Conservation (phyloP, 2,329 filamentous ascomycete genomes). For the Zymoseptoria brevis region DNA sequence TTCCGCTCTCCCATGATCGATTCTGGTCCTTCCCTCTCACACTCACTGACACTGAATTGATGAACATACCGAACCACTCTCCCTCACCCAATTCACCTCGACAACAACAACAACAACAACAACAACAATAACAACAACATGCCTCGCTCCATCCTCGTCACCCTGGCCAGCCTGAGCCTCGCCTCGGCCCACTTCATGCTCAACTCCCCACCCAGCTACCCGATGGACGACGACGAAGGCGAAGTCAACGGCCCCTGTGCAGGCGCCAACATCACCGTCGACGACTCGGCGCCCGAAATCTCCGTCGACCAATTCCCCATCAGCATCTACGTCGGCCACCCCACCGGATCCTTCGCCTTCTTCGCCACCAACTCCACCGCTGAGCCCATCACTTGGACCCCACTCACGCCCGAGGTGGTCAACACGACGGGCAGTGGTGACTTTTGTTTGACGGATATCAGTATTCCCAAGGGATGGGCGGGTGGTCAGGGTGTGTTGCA, state of each 20-base stretch:
- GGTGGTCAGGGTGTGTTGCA: conserved; percentile 25
- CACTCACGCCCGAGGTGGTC: conserved; percentile 18
- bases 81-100: too few relatives aligned
- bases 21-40: neutral
- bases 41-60: too few relatives aligned
- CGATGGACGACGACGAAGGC: conserved; percentile 22
- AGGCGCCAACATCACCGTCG: conserved; percentile 18
- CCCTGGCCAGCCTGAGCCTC: conserved; percentile 22
- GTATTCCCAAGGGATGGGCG: conserved; percentile 20
- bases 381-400: conserved; percentile 25
- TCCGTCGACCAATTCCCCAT: conserved; percentile 25
- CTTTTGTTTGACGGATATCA: conserved; percentile 24
- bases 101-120: conserved; percentile 1
- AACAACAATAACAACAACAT: conserved; percentile 16
- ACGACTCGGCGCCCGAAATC: conserved; percentile 18
- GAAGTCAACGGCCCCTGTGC: conserved; percentile 24
- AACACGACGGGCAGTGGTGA: conserved; percentile 20
- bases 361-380: conserved; percentile 22
- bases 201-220: conserved; percentile 30
- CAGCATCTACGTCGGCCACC: conserved; percentile 23
- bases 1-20: too few relatives aligned
- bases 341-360: conserved; percentile 22
- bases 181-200: conserved; percentile 38
- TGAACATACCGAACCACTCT: neutral
- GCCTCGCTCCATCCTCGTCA: conserved; percentile 19